Evolutionary conservation across 2,329 filamentous ascomycete species (phyloP).

Genomic region (Talaromyces atroroseus): DNA sequence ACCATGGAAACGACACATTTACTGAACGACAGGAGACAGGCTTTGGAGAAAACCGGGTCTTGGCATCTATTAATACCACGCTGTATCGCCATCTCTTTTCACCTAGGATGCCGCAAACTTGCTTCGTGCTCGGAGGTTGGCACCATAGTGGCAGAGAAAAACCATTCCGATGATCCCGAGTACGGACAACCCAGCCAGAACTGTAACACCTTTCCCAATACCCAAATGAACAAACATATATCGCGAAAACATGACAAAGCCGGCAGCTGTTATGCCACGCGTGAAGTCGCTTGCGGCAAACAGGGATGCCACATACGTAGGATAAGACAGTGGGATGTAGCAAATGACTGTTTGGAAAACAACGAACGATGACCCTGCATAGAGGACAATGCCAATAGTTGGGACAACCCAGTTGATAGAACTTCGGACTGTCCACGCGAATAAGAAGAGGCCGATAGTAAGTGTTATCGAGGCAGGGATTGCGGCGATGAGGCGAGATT

Average conservation of each 20-base stretch:
- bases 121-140: neutral
- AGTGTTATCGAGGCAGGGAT: conserved; percentile 49
- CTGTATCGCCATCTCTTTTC: no score
- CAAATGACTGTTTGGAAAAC: conserved; percentile 40
- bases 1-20: no score
- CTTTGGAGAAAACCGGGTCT: neutral
- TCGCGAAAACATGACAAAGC: conserved; percentile 28
- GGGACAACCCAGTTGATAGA: conserved; percentile 33
- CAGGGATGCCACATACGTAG: conserved; percentile 29
- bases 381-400: conserved; percentile 38
- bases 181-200: conserved; percentile 12
- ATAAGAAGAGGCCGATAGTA: conserved; percentile 56
- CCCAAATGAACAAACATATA: conserved; percentile 25
- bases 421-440: conserved; percentile 22
- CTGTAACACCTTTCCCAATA: conserved; percentile 23
- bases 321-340: conserved; percentile 33
- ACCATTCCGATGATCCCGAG: neutral
- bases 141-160: neutral
- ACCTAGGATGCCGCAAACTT: neutral
- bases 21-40: no score
- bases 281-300: conserved; percentile 31
- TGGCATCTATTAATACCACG: neutral
- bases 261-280: conserved; percentile 27
- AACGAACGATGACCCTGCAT: conserved; percentile 32
- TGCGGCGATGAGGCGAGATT: conserved; percentile 52